Base-by-base conservation (phyloP, 108 stramenopile species). In the Stephanodiscus minutulus region DNA sequence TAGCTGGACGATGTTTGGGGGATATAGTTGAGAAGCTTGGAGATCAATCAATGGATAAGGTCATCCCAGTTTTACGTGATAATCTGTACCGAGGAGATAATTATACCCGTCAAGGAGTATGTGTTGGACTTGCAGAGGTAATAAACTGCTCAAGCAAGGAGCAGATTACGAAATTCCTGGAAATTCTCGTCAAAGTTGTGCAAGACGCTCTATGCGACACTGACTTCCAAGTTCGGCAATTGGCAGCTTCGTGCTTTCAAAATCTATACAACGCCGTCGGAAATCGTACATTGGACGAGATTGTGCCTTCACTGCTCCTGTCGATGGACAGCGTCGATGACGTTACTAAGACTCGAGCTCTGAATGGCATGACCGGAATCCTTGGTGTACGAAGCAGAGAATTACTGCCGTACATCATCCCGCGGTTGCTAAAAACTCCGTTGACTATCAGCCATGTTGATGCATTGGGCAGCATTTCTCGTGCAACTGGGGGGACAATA, bases 21-120 rank as follows among this genome's bases (percentile, higher is more conserved):
- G 98, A 99, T 59, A 84, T 99, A 56, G 98, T 98, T 57, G 73
- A 78, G 54, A 98, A 98, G 78, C 95, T 99, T 25, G 98, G 98
- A 8, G 99, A 99, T 62, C 86, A 93, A 71, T 96, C 99, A 10
- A 79, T 99, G 41, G 96, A 97, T 21, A 86, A 96, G 66, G 87
- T 99, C 25, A 89, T 99, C 47, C 99, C 98, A 24, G 90, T 97
- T 43, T 74, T 99, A 28, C 86, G 92, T 39, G 87, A 94, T 48
- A 85, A 96, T 50, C 87, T 99, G 25, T 82, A 88, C 54, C 70
- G 72, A 8, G 97, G 94, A 52, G 94, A 97, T 65, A 82, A 72
- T 17, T 77, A 83, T 68, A 94, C 85, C 39, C 72, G 96, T 10
- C 86, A 90, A 33, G 99, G 99, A 21, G 97, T 97, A 1, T 98